Evolutionary conservation across 345 rosid genomes (phyloP), one percentile per base, ranked within the genome.

Genomic region (Aquilaria yunnanensis): DNA sequence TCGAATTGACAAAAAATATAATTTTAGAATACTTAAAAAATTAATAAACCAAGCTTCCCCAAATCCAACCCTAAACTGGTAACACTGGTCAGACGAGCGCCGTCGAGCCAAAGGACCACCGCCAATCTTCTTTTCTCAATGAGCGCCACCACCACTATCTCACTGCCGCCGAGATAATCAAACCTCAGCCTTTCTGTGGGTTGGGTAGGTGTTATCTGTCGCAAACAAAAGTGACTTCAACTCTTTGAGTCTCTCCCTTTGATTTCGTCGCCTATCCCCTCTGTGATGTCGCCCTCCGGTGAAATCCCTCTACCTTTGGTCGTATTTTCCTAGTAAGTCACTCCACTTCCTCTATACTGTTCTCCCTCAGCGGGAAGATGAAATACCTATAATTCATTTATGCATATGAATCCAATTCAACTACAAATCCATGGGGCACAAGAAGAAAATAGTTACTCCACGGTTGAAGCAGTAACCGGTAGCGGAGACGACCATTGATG

Each of bases 361-460:
- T 9, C 32, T 23, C 7, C 54, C 12, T 33, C 30, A 47, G 43
- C 43, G 43, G 5, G 43, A 4, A 37, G 43, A 37, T 52, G 45
- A 57, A 56, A 56, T 45, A 13, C 47, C 46, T 52, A 31, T 23
- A 23, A 12, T 32, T 49, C 43, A 52, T 74, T 33, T 54, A 69
- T 67, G 70, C 77, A 75, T 81, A 77, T 47, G 52, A 69, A 77
- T 77, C 72, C 51, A 64, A 68, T 75, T 67, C 59, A 56, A 60
- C 54, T 61, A 67, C 62, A 60, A 65, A 64, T 77, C 50, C 60
- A 93, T 93, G 97, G 97, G 96, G 74, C 92, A 81, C 61, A 90
- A 81, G 79, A 90, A 87, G 80, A 87, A 89, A 61, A 54, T 69
- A 65, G 46, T 61, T 67, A 71, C 86, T 63, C 57, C 86, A 59